Evolutionary conservation across 257 asterid species (phyloP), one percentile per base, ranked within the genome.

Genomic region (Ehretia macrophylla): DNA sequence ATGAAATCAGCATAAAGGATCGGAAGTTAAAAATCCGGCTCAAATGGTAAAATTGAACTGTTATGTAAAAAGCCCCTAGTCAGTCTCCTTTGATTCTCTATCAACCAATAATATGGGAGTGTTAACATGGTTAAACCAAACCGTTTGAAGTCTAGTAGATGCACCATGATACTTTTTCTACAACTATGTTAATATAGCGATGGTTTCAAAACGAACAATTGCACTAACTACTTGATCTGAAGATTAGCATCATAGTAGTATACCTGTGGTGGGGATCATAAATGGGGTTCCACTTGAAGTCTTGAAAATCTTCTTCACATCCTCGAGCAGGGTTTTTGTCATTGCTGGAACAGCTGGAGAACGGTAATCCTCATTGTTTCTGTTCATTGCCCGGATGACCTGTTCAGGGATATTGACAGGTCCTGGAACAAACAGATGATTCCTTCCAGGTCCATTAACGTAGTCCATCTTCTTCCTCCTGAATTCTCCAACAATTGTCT

Each of bases 371-470:
- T 93, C 99, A 14, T 93, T 93, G 81, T 93, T 93, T 42, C 99
- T 42, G 95, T 77, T 93, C 99, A 93, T 93, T 0, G 99, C 99
- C 51, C 99, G 97, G 40, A 93, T 63, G 66, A 93, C 84, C 67
- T 86, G 99, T 5, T 93, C 99, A 21, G 99, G 99, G 81, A 93
- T 93, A 54, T 93, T 93, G 46, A 93, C 99, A 8, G 99, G 99
- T 22, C 99, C 99, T n/a, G 99, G 99, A 65, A 93, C 99, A 65
- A 93, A 93, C 51, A 93, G 90, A 79, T 93, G 99, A 84, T 93
- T 84, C 84, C 96, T 70, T 77, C 99, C 99, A 18, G 99, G 97
- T 60, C 89, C 99, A 74, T 84, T 45, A 11, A 82, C 84, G 32
- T 89, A 86, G 73, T 93, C 99, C 99, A 93, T 93, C 80, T 69